These are phyloP conservation scores for Durusdinium trenchii DNA, from an alignment of 73 alveolate genomes.

Conservation along the genomic window DNA sequence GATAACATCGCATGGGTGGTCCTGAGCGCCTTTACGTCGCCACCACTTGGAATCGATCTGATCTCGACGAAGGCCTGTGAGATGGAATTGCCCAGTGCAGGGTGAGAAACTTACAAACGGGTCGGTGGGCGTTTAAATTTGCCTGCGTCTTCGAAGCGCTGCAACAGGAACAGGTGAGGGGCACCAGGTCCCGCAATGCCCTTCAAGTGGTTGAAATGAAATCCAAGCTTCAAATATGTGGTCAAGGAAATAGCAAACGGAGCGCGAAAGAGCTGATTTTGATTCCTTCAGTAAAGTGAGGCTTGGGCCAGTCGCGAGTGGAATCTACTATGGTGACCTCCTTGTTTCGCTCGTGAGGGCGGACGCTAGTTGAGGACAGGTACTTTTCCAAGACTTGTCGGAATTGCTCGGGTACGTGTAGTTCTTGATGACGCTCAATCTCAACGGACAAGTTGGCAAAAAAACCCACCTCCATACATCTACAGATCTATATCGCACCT, in stretches of 20 bases:
- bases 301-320: not conserved
- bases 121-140: no score
- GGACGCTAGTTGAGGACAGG: not conserved
- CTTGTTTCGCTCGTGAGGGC: not conserved
- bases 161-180: not conserved
- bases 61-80: not conserved
- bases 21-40: not conserved
- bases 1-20: not conserved
- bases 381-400: not conserved
- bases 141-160: conserved; percentile 2
- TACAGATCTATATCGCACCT: no score
- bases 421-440: not conserved
- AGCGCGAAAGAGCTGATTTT: no score
- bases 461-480: no score
- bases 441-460: not conserved
- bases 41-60: not conserved
- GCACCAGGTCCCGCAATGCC: conserved; percentile 11
- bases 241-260: no score
- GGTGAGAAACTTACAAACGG: no score
- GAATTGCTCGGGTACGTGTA: not conserved
- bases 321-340: not conserved
- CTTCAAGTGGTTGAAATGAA: not conserved
- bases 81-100: not conserved
- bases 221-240: not conserved
- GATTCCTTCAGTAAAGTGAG: no score